phyloP scores from a whole-genome alignment of 768 basidiomycete genomes.

The Rossbeevera mucosa region DNA sequence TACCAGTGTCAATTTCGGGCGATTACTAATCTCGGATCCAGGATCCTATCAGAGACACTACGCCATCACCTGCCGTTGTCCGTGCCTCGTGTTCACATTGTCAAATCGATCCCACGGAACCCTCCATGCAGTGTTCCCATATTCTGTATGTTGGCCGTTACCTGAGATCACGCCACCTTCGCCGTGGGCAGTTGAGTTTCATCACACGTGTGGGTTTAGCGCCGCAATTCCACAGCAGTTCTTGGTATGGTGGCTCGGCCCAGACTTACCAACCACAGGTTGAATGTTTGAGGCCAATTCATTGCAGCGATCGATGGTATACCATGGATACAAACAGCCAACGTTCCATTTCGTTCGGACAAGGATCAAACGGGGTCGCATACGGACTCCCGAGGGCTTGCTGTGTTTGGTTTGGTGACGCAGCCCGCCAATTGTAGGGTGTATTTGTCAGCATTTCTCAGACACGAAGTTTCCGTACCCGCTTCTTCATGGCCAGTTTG shows the following conservation, averaged over 20 bases:
- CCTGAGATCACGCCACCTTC: slow-evolving; percentile 12
- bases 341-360: slow-evolving; percentile 10
- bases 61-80: slow-evolving; percentile 8
- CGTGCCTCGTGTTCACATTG: slow-evolving; percentile 29
- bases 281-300: not conserved
- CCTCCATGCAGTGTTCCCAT: slow-evolving; percentile 10
- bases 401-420: slow-evolving; percentile 13
- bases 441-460: slow-evolving; percentile 27
- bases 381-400: slow-evolving; percentile 13
- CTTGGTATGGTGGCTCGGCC: not conserved
- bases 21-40: slow-evolving; percentile 14
- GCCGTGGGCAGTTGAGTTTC: slow-evolving; percentile 16
- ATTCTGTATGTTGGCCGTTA: not conserved
- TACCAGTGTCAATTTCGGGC: not conserved
- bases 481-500: slow-evolving; percentile 15
- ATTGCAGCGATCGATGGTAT: slow-evolving; percentile 8
- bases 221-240: slow-evolving; percentile 4
- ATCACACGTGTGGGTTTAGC: slow-evolving; percentile 21
- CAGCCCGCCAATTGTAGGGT: slow-evolving; percentile 14
- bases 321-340: slow-evolving; percentile 14
- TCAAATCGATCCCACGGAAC: slow-evolving; percentile 16
- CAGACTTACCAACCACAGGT: not conserved
- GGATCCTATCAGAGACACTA: slow-evolving; percentile 4
- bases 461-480: not conserved
- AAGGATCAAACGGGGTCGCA: slow-evolving; percentile 20